Evolutionary conservation across 176 grass and related monocot species (phyloP).

Genomic region (Pontederia paniculata): DNA sequence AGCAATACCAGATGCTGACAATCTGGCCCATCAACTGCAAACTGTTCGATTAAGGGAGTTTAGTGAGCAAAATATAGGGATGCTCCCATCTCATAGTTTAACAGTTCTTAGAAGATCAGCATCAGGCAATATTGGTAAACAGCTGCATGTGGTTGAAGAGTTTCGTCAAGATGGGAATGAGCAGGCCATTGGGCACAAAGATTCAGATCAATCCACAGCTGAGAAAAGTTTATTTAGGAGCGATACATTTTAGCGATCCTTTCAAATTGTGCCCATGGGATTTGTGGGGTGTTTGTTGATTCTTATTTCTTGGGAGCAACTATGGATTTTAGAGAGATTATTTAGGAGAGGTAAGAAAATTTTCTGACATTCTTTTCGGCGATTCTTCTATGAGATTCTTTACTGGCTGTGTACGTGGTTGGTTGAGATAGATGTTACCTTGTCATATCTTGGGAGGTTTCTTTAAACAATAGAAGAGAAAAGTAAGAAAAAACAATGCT

Average conservation of each 20-base stretch:
- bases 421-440: no score
- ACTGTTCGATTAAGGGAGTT: conserved; percentile 18
- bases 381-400: no score
- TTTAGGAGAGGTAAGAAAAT: no score
- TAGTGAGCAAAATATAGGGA: conserved; percentile 6
- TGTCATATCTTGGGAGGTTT: no score
- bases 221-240: conserved; percentile 1
- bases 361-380: no score
- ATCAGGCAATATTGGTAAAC: conserved; percentile 20
- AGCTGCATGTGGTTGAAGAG: conserved; percentile 18
- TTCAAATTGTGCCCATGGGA: neutral
- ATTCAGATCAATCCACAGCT: neutral
- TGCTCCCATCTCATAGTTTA: conserved; percentile 12
- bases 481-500: no score
- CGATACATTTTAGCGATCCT: neutral
- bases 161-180: neutral
- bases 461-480: no score
- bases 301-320: neutral
- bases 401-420: no score
- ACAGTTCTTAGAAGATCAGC: conserved; percentile 22
- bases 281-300: neutral
- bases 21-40: conserved; percentile 29
- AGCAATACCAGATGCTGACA: conserved; percentile 15
- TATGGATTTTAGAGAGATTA: neutral
- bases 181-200: neutral